phyloP scores from a whole-genome alignment of 169 alveolate genomes.

The Plasmodium vinckei region DNA sequence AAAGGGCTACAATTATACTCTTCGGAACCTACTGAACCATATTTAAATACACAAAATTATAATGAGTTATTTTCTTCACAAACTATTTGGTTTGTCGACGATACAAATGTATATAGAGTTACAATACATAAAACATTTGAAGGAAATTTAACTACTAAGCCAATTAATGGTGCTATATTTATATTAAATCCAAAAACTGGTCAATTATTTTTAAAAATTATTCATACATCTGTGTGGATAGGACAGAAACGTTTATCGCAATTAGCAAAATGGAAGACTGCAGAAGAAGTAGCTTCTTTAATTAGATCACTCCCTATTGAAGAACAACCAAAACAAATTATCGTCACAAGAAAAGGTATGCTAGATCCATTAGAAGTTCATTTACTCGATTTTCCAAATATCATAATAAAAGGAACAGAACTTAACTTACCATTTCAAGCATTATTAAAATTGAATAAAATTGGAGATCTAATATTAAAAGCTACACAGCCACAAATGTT shows the following conservation, averaged over 20 bases:
- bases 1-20: conserved; percentile 99
- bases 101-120: conserved; percentile 99
- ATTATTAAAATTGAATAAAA: conserved; percentile 97
- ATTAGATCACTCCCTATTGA: conserved; percentile 99
- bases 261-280: conserved; percentile 99
- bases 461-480: conserved; percentile 99
- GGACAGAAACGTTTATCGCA: conserved; percentile 99
- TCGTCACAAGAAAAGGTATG: conserved; percentile 99
- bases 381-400: conserved; percentile 99
- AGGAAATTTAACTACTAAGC: conserved; percentile 99
- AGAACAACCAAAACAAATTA: conserved; percentile 99
- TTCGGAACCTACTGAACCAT: conserved; percentile 99
- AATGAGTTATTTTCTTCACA: conserved; percentile 99
- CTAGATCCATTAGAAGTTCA: conserved; percentile 99
- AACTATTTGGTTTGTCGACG: conserved; percentile 99
- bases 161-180: conserved; percentile 99
- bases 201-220: conserved; percentile 98
- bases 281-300: conserved; percentile 99
- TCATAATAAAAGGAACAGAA: conserved; percentile 99
- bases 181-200: conserved; percentile 99
- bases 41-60: conserved; percentile 97
- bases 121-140: conserved; percentile 99
- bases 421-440: conserved; percentile 99
- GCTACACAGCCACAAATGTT: conserved; percentile 99
- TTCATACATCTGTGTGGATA: conserved; percentile 99